A percentile compares a stretch with the other conserved stretches of the same genome.
phyloP scores from a whole-genome alignment of 345 rosid species.

The Hirschfeldia incana region DNA sequence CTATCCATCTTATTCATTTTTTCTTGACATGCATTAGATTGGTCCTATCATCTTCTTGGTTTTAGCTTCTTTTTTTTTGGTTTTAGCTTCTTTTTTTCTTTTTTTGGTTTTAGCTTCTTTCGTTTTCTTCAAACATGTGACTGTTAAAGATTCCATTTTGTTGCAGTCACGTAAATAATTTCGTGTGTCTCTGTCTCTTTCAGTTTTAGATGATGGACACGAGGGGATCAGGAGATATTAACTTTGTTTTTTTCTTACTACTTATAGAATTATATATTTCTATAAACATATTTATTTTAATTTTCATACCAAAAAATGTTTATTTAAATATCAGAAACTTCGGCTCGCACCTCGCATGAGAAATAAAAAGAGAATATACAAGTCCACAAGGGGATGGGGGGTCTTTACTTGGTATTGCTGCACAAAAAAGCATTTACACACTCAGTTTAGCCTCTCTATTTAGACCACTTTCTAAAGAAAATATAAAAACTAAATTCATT shows the following conservation, averaged over 20 bases:
- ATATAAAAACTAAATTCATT: background rate
- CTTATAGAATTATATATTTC: constrained; percentile 6
- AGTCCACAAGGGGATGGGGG: constrained; percentile 26
- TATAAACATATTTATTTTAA: background rate
- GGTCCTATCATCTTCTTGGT: constrained; percentile 14
- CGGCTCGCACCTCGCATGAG: constrained; percentile 15
- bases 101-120: background rate
- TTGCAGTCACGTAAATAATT: constrained; percentile 6
- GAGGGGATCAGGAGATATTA: constrained; percentile 20
- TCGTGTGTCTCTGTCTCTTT: constrained; percentile 12
- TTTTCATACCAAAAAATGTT: background rate
- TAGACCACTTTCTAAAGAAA: constrained; percentile 18
- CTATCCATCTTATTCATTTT: background rate
- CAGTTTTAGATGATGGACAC: constrained; percentile 21
- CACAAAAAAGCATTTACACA: constrained; percentile 40
- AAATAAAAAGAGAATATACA: background rate
- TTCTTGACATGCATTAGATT: constrained; percentile 25
- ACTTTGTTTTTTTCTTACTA: constrained; percentile 1
- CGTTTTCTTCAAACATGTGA: constrained; percentile 8
- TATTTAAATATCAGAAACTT: constrained; percentile 32
- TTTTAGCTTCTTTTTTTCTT: background rate
- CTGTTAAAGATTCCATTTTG: constrained; percentile 27
- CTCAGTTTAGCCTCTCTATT: constrained; percentile 29
- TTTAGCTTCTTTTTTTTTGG: background rate
- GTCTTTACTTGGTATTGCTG: constrained; percentile 40